Base-by-base conservation (phyloP, 805 yeast species). In the Candida broadrunensis region DNA sequence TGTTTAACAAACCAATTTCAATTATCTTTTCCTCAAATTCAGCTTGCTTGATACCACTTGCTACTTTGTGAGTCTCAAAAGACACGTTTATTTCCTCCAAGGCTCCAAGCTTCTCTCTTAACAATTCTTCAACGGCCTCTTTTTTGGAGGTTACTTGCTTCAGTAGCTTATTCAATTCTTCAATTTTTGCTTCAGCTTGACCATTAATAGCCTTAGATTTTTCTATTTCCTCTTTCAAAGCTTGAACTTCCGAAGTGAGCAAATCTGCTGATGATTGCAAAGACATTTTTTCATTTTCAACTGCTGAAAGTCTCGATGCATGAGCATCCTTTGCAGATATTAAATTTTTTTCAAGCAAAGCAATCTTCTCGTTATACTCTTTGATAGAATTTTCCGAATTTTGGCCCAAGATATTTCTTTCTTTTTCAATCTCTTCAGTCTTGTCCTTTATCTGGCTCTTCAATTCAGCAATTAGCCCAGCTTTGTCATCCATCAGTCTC, bases 311-410 rank as follows among this genome's bases (percentile, higher is more conserved):
- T 33, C 48, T 46, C 7, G 26, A 15, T 13, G 48, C 45, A 41
- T 46, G 52, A 4, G 36, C 42, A 9, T 36, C 38, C 29, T 55
- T 52, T 2, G 51, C 37, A 1, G 41, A 32, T 3, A 41, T 6
- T 4, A 60, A 26, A 4, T 57, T 51, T 5, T 58, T 67, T 44
- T 79, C 83, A 13, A 79, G 50, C 7, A 45, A 49, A 13, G 64
- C 59, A 7, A 77, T 67, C 48, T 70, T 74, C 23, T 69, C 73
- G 9, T 73, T 62, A 46, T 76, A 77, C 41, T 76, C 78, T 46
- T 72, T 66, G 0, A 76, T 62, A 0, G 73, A 61, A 0, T 77
- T 64, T 41, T 75, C 79, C 0, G 84, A 77, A 36, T 63, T 73
- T 39, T 75, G 74, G 39, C 69, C 69, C 11, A 76, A 52, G 49